phyloP scores from a whole-genome alignment of 306 rosid genomes.

The Astragalus glycyphyllos region DNA sequence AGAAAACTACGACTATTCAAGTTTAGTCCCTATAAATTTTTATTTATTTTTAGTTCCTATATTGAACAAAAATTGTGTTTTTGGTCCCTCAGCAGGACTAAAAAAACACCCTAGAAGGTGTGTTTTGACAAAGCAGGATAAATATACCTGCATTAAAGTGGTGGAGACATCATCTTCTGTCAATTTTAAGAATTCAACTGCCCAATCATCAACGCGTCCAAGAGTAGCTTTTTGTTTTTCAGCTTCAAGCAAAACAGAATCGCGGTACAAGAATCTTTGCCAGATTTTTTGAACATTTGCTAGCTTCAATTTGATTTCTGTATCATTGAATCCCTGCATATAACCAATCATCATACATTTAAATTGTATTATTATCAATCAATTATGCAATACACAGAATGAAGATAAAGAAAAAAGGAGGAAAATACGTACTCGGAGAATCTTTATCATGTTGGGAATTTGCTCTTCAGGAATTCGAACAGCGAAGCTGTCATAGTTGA shows the following conservation, averaged over 20 bases:
- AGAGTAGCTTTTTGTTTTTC: slow-evolving; percentile 66
- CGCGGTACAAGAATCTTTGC: slow-evolving; percentile 87
- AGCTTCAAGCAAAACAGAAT: slow-evolving; percentile 87
- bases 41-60: no score
- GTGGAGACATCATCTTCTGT: slow-evolving; percentile 70
- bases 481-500: slow-evolving; percentile 87
- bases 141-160: slow-evolving; percentile 76
- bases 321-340: slow-evolving; percentile 71
- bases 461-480: slow-evolving; percentile 80
- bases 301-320: slow-evolving; percentile 75
- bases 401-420: neutral
- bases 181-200: slow-evolving; percentile 59
- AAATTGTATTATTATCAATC: slow-evolving; percentile 31
- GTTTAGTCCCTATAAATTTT: no score
- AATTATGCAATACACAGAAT: slow-evolving; percentile 3
- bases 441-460: slow-evolving; percentile 73
- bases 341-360: slow-evolving; percentile 39
- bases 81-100: no score
- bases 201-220: slow-evolving; percentile 76
- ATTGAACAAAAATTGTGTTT: no score
- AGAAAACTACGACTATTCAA: no score
- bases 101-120: neutral
- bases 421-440: slow-evolving; percentile 63
- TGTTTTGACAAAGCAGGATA: slow-evolving; percentile 28
- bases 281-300: slow-evolving; percentile 75